phyloP scores from a whole-genome alignment of 805 yeast species.

The Saturnispora diversa region DNA sequence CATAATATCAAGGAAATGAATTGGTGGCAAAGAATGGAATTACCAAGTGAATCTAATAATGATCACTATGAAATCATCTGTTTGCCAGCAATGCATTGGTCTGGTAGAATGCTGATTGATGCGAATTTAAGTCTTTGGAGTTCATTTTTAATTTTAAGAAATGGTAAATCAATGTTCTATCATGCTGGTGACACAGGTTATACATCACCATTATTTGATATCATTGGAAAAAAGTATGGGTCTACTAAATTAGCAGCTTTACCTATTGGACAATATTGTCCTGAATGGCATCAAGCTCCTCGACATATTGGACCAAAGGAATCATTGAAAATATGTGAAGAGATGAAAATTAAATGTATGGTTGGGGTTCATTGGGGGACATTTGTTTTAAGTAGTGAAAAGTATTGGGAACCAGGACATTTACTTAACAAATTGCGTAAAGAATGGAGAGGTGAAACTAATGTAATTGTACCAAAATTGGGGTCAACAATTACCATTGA shows the following conservation, averaged over 20 bases:
- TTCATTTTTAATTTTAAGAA: slow-evolving; percentile 62
- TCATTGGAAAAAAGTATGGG: slow-evolving; percentile 60
- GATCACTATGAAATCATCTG: slow-evolving; percentile 73
- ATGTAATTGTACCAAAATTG: slow-evolving; percentile 59
- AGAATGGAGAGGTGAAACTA: slow-evolving; percentile 28
- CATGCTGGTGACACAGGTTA: slow-evolving; percentile 97
- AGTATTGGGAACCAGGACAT: slow-evolving; percentile 74
- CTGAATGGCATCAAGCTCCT: slow-evolving; percentile 88
- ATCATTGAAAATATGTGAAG: slow-evolving; percentile 57
- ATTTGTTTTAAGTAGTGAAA: slow-evolving; percentile 80
- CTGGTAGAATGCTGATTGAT: slow-evolving; percentile 76
- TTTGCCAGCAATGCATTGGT: slow-evolving; percentile 96
- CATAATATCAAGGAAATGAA: slow-evolving; percentile 57
- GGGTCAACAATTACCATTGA: slow-evolving; percentile 62
- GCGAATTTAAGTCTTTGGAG: slow-evolving; percentile 84
- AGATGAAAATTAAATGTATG: slow-evolving; percentile 51
- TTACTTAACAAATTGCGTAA: slow-evolving; percentile 45
- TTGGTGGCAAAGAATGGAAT: slow-evolving; percentile 76
- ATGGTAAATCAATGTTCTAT: slow-evolving; percentile 64
- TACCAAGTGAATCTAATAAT: slow-evolving; percentile 17
- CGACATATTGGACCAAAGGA: slow-evolving; percentile 83
- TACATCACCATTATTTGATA: slow-evolving; percentile 58
- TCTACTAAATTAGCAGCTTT: slow-evolving; percentile 60
- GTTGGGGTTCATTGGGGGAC: slow-evolving; percentile 98
- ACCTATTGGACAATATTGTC: slow-evolving; percentile 94